phyloP scores from a whole-genome alignment of 1,284 basidiomycete species.

The Abortiporus biennis region DNA sequence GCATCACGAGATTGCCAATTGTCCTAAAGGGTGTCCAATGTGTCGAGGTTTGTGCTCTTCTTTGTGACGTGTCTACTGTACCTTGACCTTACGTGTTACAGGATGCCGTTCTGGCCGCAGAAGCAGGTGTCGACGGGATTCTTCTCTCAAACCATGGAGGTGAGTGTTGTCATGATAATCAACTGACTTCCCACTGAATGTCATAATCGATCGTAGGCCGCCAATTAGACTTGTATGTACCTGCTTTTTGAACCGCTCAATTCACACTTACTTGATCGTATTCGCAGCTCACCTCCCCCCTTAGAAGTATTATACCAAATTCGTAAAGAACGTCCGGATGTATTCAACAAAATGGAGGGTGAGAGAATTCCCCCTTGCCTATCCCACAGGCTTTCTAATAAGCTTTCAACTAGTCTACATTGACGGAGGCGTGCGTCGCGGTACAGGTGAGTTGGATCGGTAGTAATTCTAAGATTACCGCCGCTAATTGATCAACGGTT shows the following conservation, averaged over 20 bases:
- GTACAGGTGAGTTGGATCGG: slow-evolving; percentile 51
- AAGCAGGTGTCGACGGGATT: slow-evolving; percentile 83
- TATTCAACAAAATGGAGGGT: slow-evolving; percentile 73
- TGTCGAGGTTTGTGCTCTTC: slow-evolving; percentile 45
- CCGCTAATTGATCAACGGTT: not conserved
- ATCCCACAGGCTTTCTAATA: not conserved
- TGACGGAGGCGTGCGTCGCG: slow-evolving; percentile 83
- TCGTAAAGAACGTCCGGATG: slow-evolving; percentile 63
- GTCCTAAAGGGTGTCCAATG: slow-evolving; percentile 84
- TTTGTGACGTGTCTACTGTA: not conserved
- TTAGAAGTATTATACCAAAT: slow-evolving; percentile 76
- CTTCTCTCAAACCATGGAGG: slow-evolving; percentile 92
- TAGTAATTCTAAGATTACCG: not conserved
- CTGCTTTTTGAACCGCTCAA: not conserved
- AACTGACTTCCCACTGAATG: not conserved
- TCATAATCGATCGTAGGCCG: slow-evolving; percentile 42
- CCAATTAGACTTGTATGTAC: slow-evolving; percentile 72
- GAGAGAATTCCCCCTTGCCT: not conserved
- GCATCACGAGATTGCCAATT: slow-evolving; percentile 73
- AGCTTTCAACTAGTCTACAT: slow-evolving; percentile 63
- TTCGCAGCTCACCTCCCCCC: slow-evolving; percentile 54
- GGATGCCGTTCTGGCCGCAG: slow-evolving; percentile 85
- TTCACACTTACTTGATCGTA: not conserved
- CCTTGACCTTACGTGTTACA: slow-evolving; percentile 19
- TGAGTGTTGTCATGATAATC: slow-evolving; percentile 29